A percentile compares a stretch with the other conserved stretches of the same genome.
phyloP scores from a whole-genome alignment of 1,139 yeast genomes.

The Scheffersomyces segobiensis region DNA sequence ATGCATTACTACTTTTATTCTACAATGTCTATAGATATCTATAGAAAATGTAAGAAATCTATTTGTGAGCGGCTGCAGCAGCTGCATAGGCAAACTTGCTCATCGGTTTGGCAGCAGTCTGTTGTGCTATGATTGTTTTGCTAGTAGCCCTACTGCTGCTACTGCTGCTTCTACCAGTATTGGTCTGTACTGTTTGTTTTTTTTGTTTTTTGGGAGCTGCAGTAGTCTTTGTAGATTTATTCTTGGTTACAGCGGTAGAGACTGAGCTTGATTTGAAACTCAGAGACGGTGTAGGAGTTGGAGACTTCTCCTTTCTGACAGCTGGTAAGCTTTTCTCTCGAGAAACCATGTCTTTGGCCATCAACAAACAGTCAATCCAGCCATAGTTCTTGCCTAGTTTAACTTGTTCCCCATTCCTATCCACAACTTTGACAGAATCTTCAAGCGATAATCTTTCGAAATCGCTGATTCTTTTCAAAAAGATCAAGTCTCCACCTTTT shows the following conservation, averaged over 20 bases:
- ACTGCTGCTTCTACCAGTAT: background rate
- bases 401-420: slow-evolving; percentile 33
- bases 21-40: background rate
- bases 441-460: slow-evolving; percentile 23
- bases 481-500: slow-evolving; percentile 57
- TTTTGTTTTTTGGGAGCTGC: background rate
- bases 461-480: slow-evolving; percentile 45
- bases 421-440: slow-evolving; percentile 39
- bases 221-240: background rate
- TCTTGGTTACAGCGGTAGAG: background rate
- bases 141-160: background rate
- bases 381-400: slow-evolving; percentile 40
- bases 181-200: background rate
- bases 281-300: background rate
- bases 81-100: slow-evolving; percentile 49
- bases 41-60: slow-evolving; percentile 1
- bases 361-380: slow-evolving; percentile 48
- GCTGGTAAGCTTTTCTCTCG: slow-evolving; percentile 7
- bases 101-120: slow-evolving; percentile 8
- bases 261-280: background rate
- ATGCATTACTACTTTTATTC: background rate
- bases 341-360: slow-evolving; percentile 44
- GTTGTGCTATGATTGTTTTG: slow-evolving; percentile 9
- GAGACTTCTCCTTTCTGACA: slow-evolving; percentile 21
- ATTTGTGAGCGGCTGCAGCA: slow-evolving; percentile 42